Evolutionary conservation across 129 eudicot species (phyloP), one percentile per base, ranked within the genome.

Genomic region (Flaveria bidentis): DNA sequence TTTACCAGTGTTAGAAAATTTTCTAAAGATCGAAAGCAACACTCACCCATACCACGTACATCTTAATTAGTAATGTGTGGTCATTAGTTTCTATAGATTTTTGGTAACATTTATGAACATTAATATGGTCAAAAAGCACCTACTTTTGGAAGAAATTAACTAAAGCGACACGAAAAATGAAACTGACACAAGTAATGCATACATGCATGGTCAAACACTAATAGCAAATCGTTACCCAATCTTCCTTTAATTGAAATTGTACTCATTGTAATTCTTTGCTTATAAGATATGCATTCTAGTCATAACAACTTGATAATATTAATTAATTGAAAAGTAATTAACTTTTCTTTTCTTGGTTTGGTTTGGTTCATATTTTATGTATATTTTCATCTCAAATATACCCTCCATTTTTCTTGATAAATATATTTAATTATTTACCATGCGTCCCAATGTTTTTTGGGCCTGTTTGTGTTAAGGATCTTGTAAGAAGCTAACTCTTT

Each of bases 151-250:
- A 71, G 39, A 64, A 76, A 36, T 36, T 36, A 36, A 60, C 52
- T 33, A 71, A 78, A 15, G 18, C 66, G 15, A 47, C 77, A 70
- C 77, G 53, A 58, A 57, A 45, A 28, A 22, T 67, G n/a, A 46
- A 44, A 44, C 9, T 15, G 36, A 44, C 42, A 17, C 56, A 70
- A 33, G 8, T 58, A n/a, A 15, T 41, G 52, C 39, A 30, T 28
- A 68, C 26, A 15, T 67, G 71, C 41, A 33, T 58, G 72, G 82
- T 78, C 72, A 71, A 78, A 71, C 82, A 61, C 82, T 71, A 49
- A 60, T 78, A 46, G 11, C 18, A 78, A 61, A 46, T 71, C 76
- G 4, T 78, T 61, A 71, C 42, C 73, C 20, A 47, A 51, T 51
- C 66, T 66, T 6, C 66, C 18, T 66, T 23, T 70, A 66, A 66